phyloP scores from a whole-genome alignment of 2,329 filamentous ascomycete species.

The Elsinoe ampelina region DNA sequence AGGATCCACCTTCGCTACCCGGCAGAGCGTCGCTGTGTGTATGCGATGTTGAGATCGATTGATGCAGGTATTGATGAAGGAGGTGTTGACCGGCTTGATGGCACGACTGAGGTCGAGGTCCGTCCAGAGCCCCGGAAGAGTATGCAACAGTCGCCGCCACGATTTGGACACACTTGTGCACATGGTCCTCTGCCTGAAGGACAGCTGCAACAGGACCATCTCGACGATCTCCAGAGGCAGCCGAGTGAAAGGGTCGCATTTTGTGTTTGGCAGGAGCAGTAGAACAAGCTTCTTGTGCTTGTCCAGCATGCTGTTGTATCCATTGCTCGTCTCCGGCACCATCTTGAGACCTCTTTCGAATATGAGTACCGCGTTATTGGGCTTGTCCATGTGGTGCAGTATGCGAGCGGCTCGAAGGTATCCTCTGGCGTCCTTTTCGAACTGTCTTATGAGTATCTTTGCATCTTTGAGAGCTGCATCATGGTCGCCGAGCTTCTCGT shows the following conservation, averaged over 20 bases:
- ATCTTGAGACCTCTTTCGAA: conserved; percentile 50
- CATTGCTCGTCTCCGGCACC: conserved; percentile 15
- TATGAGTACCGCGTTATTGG: conserved; percentile 45
- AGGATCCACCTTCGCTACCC: conserved; percentile 32
- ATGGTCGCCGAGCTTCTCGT: conserved; percentile 44
- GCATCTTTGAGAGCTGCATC: conserved; percentile 47
- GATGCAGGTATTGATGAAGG: conserved; percentile 36
- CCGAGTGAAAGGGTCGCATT: conserved; percentile 43
- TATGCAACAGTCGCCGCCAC: conserved; percentile 45
- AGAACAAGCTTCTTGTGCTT: conserved; percentile 40
- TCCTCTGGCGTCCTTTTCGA: conserved; percentile 45
- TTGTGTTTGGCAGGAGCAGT: conserved; percentile 33
- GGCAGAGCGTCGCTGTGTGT: conserved; percentile 27
- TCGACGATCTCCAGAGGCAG: conserved; percentile 47
- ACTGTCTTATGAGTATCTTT: conserved; percentile 45
- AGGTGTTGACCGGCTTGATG: conserved; percentile 31
- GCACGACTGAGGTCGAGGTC: conserved; percentile 45
- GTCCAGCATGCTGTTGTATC: conserved; percentile 16
- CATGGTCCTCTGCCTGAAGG: conserved; percentile 41
- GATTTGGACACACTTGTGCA: conserved; percentile 46
- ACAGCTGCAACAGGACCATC: conserved; percentile 43
- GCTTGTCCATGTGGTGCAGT: conserved; percentile 40
- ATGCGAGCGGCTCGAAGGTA: conserved; percentile 48
- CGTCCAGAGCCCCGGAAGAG: conserved; percentile 41
- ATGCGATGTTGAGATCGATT: conserved; percentile 31